A percentile compares a stretch with the other conserved stretches of the same genome.
Conservation (phyloP, 1,139 yeast species). For the Saccharomyces pastorianus region DNA sequence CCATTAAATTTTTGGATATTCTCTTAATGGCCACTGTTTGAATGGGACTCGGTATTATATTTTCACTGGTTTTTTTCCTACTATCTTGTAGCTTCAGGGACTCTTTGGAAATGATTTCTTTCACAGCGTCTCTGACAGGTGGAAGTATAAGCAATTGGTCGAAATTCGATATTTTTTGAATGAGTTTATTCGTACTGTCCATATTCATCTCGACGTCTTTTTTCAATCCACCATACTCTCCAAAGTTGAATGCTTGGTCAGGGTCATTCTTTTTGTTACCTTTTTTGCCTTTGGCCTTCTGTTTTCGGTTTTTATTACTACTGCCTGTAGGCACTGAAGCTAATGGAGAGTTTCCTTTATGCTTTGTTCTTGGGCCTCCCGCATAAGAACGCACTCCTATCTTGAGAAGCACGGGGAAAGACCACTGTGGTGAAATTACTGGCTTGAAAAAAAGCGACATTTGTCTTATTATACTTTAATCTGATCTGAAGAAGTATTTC, state of each 20-base stretch:
- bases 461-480: not conserved
- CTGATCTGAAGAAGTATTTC: not conserved
- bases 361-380: not conserved
- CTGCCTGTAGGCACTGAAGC: not conserved
- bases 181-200: slow-evolving; percentile 15
- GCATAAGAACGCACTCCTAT: not conserved
- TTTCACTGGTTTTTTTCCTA: slow-evolving; percentile 14
- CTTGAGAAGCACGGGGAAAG: not conserved
- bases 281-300: not conserved
- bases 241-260: slow-evolving; percentile 3
- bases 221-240: slow-evolving; percentile 24
- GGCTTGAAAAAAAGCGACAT: not conserved
- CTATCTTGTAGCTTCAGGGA: slow-evolving; percentile 22
- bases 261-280: not conserved
- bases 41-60: slow-evolving; percentile 51
- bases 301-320: not conserved
- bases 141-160: slow-evolving; percentile 60
- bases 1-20: slow-evolving; percentile 34
- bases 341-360: not conserved
- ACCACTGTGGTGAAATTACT: not conserved
- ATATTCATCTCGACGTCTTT: slow-evolving; percentile 11
- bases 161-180: slow-evolving; percentile 51
- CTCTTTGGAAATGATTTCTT: slow-evolving; percentile 47
- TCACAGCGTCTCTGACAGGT: slow-evolving; percentile 54
- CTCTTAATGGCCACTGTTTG: slow-evolving; percentile 52